phyloP scores from a whole-genome alignment of 305 asterid genomes.

The Rubia balearica region DNA sequence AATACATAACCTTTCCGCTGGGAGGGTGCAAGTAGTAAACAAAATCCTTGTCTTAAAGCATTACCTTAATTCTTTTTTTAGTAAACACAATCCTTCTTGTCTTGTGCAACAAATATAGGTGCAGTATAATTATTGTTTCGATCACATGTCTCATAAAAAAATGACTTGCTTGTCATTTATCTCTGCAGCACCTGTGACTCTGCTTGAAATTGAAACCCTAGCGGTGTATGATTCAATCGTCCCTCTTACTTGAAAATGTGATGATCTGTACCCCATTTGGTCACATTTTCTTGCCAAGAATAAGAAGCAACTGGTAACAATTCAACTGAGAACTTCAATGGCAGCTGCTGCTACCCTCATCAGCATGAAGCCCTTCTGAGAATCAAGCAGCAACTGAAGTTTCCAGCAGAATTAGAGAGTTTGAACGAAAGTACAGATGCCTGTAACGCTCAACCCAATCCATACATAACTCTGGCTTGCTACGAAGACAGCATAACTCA shows the following conservation, averaged over 20 bases:
- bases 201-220: background rate
- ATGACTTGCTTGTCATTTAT: background rate
- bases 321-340: slow-evolving; percentile 14
- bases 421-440: slow-evolving; percentile 54
- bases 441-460: slow-evolving; percentile 51
- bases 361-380: slow-evolving; percentile 47
- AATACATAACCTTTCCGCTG: no score
- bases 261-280: background rate
- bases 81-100: background rate
- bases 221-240: background rate
- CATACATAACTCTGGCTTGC: slow-evolving; percentile 59
- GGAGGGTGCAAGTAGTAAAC: no score
- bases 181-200: slow-evolving; percentile 2
- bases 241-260: background rate
- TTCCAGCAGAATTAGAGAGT: slow-evolving; percentile 39
- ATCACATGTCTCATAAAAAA: background rate
- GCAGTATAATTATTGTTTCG: background rate
- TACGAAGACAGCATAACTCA: slow-evolving; percentile 72
- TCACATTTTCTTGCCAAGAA: background rate
- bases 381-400: slow-evolving; percentile 57
- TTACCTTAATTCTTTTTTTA: no score
- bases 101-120: background rate
- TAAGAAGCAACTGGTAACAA: background rate
- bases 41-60: no score
- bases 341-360: slow-evolving; percentile 25